Conservation (phyloP, 2,329 filamentous ascomycete genomes). For the Aspergillus ustus region DNA sequence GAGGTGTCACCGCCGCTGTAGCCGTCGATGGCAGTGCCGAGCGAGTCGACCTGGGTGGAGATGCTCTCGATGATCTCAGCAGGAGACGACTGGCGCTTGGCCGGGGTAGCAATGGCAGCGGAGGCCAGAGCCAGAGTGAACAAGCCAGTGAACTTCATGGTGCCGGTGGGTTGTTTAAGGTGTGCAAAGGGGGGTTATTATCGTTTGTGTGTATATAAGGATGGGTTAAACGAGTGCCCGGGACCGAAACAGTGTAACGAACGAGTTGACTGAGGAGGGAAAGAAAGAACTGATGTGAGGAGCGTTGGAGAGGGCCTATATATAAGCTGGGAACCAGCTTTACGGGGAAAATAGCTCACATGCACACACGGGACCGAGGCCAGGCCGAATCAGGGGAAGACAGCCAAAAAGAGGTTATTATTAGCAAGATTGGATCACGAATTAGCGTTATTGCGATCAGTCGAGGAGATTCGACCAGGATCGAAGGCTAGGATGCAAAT, state of each 20-base stretch:
- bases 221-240: conserved; percentile 26
- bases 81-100: conserved; percentile 23
- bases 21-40: conserved; percentile 30
- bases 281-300: background rate
- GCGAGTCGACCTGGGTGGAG: conserved; percentile 21
- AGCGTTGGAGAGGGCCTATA: conserved; percentile 5
- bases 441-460: conserved; percentile 9
- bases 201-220: conserved; percentile 17
- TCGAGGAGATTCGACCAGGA: background rate
- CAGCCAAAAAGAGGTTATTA: conserved; percentile 4
- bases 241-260: conserved; percentile 21
- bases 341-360: conserved; percentile 10
- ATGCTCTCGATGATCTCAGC: conserved; percentile 28
- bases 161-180: conserved; percentile 17
- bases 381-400: conserved; percentile 15
- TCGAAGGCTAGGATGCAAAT: background rate
- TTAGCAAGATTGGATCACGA: conserved; percentile 6
- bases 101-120: conserved; percentile 29
- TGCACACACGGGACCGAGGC: conserved; percentile 15
- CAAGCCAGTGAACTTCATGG: conserved; percentile 32
- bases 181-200: conserved; percentile 3
- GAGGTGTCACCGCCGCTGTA: conserved; percentile 31
- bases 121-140: conserved; percentile 30
- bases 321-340: background rate
- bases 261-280: conserved; percentile 19